Percentiles rank a stretch among this genome's conserved stretches.
Conservation (phyloP, 1,284 basidiomycete species). For the Leccinum cinnamomeum region DNA sequence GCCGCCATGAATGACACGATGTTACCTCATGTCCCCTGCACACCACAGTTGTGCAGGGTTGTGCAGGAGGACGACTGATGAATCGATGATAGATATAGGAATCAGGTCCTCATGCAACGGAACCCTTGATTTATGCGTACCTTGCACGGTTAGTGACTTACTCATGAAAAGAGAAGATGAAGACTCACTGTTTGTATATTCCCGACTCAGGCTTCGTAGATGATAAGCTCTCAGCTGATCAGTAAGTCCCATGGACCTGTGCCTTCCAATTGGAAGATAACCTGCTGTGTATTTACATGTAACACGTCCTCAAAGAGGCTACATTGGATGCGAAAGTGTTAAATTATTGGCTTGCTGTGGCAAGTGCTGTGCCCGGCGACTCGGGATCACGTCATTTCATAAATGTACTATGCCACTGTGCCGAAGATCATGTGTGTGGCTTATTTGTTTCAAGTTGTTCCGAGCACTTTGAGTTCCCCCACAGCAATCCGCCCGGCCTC, state of each 20-base stretch:
- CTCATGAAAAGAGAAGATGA: background rate
- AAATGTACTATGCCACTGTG: too few species aligned
- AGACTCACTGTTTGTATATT: background rate
- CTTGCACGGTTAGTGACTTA: background rate
- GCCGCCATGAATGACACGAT: background rate
- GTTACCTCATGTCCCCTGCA: background rate
- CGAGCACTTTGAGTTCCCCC: background rate
- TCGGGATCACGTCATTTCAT: background rate
- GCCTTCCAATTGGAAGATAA: background rate
- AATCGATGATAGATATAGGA: background rate
- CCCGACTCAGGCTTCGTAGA: background rate
- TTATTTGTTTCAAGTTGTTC: background rate
- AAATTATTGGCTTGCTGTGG: background rate
- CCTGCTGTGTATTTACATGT: too few species aligned
- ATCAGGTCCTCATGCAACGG: background rate
- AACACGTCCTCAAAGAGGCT: background rate
- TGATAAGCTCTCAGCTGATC: too few species aligned
- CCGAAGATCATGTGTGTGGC: background rate
- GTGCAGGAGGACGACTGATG: background rate
- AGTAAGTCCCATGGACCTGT: background rate
- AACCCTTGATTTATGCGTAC: background rate
- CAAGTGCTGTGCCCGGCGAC: background rate
- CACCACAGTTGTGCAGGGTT: too few species aligned
- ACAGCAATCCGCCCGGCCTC: background rate
- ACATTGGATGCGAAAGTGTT: background rate